Percentiles rank a stretch among this genome's conserved stretches.
Conservation (phyloP, 2,329 filamentous ascomycete species). For the Epichloe typhina region DNA sequence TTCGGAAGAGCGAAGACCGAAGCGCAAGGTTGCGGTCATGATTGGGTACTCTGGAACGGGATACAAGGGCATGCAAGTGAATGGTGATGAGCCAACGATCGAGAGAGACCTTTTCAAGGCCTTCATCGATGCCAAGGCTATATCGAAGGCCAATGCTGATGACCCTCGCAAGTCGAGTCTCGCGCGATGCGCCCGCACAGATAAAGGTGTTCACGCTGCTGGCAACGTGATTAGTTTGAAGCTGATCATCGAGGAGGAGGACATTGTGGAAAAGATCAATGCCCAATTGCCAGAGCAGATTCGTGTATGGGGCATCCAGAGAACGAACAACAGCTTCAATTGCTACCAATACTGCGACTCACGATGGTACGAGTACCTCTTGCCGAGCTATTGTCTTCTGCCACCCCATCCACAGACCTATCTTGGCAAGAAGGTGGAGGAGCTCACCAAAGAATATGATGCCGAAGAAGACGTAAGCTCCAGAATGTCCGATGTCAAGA, state of each 20-base stretch:
- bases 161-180: conserved; percentile 95
- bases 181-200: conserved; percentile 85
- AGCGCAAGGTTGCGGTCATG: conserved; percentile 91
- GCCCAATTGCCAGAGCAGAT: conserved; percentile 74
- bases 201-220: conserved; percentile 94
- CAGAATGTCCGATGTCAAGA: conserved; percentile 62
- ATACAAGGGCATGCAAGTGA: conserved; percentile 95
- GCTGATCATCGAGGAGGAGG: conserved; percentile 82
- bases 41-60: conserved; percentile 93
- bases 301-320: conserved; percentile 83
- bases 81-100: conserved; percentile 73
- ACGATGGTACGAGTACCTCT: conserved; percentile 91
- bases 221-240: conserved; percentile 94
- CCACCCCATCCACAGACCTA: conserved; percentile 84
- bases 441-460: conserved; percentile 60
- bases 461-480: conserved; percentile 54
- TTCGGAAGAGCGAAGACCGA: conserved; percentile 73
- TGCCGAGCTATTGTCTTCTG: conserved; percentile 84
- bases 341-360: conserved; percentile 93
- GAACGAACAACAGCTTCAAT: conserved; percentile 83
- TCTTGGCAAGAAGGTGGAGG: conserved; percentile 70
- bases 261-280: conserved; percentile 88
- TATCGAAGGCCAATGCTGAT: conserved; percentile 91
- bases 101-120: conserved; percentile 91
- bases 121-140: conserved; percentile 80